phyloP scores from a whole-genome alignment of 305 asterid genomes.

The Euphrasia arctica region DNA sequence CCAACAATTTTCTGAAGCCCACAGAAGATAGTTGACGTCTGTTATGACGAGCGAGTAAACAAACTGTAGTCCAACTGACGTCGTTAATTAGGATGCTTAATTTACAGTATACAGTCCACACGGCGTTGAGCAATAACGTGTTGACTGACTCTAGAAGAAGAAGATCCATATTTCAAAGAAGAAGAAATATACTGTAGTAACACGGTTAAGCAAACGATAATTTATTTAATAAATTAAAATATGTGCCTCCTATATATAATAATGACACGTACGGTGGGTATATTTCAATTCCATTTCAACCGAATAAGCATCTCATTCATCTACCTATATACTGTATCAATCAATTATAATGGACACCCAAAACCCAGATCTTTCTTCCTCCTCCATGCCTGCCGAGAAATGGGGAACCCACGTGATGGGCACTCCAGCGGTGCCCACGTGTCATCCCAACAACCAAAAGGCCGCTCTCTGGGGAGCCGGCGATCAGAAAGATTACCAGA shows the following conservation, averaged over 20 bases:
- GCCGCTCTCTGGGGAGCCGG: conserved; percentile 49
- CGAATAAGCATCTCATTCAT: no score
- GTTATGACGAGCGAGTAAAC: no score
- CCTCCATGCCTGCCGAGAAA: conserved; percentile 29
- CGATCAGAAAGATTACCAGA: conserved; percentile 38
- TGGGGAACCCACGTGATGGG: conserved; percentile 61
- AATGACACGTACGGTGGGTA: neutral
- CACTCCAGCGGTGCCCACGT: conserved; percentile 49
- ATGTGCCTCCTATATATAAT: neutral
- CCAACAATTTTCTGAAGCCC: no score
- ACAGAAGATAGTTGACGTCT: no score
- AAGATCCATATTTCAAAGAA: conserved; percentile 4
- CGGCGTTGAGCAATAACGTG: conserved; percentile 2
- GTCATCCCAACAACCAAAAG: conserved; percentile 50
- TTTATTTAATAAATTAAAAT: neutral
- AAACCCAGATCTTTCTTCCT: conserved; percentile 15
- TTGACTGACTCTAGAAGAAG: no score
- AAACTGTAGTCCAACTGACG: no score
- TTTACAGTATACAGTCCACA: no score
- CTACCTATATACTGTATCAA: neutral
- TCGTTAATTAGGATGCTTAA: no score
- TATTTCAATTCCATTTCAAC: neutral
- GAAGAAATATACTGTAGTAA: conserved; percentile 16
- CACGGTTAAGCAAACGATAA: conserved; percentile 30
- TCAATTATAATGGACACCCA: conserved; percentile 16